Percentiles rank a stretch among this genome's conserved stretches.
Conservation (phyloP, 768 basidiomycete genomes). For the Nidularia sp. region DNA sequence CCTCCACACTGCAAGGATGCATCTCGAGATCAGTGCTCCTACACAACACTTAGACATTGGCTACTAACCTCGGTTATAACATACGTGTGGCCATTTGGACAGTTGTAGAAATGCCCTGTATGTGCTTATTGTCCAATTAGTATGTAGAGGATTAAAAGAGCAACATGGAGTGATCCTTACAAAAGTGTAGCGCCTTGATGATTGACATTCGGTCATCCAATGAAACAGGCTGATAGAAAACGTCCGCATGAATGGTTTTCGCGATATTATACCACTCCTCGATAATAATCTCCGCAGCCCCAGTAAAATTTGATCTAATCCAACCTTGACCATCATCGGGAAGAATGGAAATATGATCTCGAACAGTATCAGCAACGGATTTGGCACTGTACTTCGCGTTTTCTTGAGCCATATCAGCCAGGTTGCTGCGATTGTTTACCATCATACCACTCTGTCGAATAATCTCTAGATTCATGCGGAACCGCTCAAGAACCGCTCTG, state of each 20-base stretch:
- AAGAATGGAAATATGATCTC: slow-evolving; percentile 10
- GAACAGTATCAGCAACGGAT: slow-evolving; percentile 7
- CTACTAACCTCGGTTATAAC: slow-evolving; percentile 49
- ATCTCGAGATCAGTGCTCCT: neutral
- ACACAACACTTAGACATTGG: neutral
- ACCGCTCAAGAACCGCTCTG: slow-evolving; percentile 43
- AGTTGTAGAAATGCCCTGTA: slow-evolving; percentile 45
- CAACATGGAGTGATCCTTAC: neutral
- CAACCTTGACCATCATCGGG: slow-evolving; percentile 29
- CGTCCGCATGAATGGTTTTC: slow-evolving; percentile 19
- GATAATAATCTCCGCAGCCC: slow-evolving; percentile 29
- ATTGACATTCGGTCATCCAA: slow-evolving; percentile 2
- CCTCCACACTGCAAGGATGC: slow-evolving; percentile 47
- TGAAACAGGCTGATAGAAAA: slow-evolving; percentile 2
- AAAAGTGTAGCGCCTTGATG: neutral
- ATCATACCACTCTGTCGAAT: slow-evolving; percentile 17
- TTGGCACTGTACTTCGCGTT: slow-evolving; percentile 5
- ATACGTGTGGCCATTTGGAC: slow-evolving; percentile 59
- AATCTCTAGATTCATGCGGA: slow-evolving; percentile 43
- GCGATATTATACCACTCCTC: slow-evolving; percentile 44
- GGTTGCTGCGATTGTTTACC: slow-evolving; percentile 13
- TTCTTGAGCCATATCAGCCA: slow-evolving; percentile 13
- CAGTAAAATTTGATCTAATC: slow-evolving; percentile 38
- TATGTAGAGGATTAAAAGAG: neutral
- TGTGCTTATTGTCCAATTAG: slow-evolving; percentile 18